Conservation (phyloP, 2,329 filamentous ascomycete species). For the Paecilomyces formosus region DNA sequence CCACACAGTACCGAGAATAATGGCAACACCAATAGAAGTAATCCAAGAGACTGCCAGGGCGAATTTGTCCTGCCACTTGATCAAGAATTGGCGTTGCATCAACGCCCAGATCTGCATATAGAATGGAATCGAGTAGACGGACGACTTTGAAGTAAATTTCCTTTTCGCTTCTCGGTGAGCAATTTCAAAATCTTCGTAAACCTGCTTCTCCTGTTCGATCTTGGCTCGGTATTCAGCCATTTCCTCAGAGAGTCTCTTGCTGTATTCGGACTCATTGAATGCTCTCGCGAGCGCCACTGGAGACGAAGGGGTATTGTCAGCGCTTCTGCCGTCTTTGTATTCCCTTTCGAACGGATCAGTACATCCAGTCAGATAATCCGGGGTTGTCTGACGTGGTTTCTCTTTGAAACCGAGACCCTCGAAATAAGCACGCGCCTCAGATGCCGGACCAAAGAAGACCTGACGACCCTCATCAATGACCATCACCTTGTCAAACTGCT, state of each 20-base stretch:
- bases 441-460: conserved; percentile 61
- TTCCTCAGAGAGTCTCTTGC: conserved; percentile 52
- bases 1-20: conserved; percentile 45
- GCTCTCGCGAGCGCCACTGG: conserved; percentile 48
- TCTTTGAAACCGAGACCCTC: conserved; percentile 64
- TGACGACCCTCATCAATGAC: conserved; percentile 62
- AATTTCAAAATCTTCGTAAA: conserved; percentile 32
- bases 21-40: conserved; percentile 37
- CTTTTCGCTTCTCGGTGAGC: conserved; percentile 32
- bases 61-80: conserved; percentile 47
- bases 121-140: conserved; percentile 55
- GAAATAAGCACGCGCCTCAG: conserved; percentile 62
- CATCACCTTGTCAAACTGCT: conserved; percentile 61
- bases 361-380: conserved; percentile 72
- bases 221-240: conserved; percentile 62
- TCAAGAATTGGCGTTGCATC: conserved; percentile 48
- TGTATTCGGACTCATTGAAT: conserved; percentile 46
- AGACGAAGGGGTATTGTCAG: conserved; percentile 47
- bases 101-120: conserved; percentile 44
- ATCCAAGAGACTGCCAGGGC: conserved; percentile 46
- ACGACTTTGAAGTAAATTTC: conserved; percentile 58
- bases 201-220: conserved; percentile 56
- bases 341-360: conserved; percentile 55
- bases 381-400: conserved; percentile 62
- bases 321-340: conserved; percentile 49